Conservation (phyloP, 1,139 yeast genomes). For the Sugiyamaella sp. region DNA sequence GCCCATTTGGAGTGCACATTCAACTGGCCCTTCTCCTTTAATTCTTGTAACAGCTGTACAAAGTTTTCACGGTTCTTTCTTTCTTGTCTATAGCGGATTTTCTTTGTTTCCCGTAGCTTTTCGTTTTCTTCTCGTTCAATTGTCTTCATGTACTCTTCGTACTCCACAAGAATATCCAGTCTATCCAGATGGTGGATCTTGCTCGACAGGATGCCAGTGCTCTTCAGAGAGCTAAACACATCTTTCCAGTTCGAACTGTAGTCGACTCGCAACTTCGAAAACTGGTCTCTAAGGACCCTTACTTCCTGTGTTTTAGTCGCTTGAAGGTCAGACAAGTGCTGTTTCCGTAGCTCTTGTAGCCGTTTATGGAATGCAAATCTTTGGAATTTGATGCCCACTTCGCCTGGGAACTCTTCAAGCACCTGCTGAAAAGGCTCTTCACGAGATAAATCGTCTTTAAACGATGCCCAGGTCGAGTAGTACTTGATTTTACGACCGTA, state of each 20-base stretch:
- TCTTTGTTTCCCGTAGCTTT: constrained; percentile 45
- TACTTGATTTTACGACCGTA: constrained; percentile 51
- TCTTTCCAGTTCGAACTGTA: constrained; percentile 49
- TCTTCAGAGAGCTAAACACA: constrained; percentile 46
- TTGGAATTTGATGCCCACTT: constrained; percentile 28
- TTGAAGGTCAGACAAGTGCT: constrained; percentile 43
- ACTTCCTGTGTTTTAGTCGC: constrained; percentile 28
- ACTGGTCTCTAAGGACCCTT: constrained; percentile 31
- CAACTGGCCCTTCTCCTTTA: constrained; percentile 48
- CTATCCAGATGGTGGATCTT: constrained; percentile 57
- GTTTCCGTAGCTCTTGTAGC: constrained; percentile 47
- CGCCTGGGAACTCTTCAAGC: constrained; percentile 2
- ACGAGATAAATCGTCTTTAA: constrained; percentile 44
- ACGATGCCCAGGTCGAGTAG: constrained; percentile 69
- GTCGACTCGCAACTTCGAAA: constrained; percentile 43
- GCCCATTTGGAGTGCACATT: constrained; percentile 63
- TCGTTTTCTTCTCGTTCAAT: constrained; percentile 46
- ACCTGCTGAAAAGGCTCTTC: constrained; percentile 14
- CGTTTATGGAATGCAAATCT: constrained; percentile 54
- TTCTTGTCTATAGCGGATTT: constrained; percentile 53
- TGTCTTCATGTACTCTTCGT: constrained; percentile 53
- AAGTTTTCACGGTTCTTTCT: constrained; percentile 67
- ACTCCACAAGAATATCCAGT: constrained; percentile 62
- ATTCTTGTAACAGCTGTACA: constrained; percentile 49
- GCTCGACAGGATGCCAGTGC: constrained; percentile 58